Conservation (phyloP, 495 filamentous ascomycete genomes). For the Hyphodiscus hymeniophilus region DNA sequence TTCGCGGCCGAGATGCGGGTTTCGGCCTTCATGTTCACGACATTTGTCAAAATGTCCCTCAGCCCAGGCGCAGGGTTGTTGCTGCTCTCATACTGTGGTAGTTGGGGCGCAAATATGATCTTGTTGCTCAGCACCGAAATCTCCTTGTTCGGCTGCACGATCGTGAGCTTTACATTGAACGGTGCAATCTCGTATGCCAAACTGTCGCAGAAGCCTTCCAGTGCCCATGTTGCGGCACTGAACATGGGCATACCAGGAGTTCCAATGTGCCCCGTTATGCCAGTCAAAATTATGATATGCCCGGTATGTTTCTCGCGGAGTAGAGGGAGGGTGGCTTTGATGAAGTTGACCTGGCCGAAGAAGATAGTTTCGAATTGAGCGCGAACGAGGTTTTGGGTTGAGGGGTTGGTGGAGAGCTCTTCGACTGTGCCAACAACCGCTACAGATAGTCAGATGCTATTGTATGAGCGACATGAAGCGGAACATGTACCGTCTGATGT, state of each 20-base stretch:
- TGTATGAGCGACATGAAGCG: neutral
- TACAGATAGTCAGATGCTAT: slow-evolving; percentile 24
- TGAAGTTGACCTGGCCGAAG: slow-evolving; percentile 91
- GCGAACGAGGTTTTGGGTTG: slow-evolving; percentile 68
- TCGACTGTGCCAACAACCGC: slow-evolving; percentile 88
- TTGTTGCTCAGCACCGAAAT: slow-evolving; percentile 77
- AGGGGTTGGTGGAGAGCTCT: slow-evolving; percentile 66
- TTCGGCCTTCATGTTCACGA: slow-evolving; percentile 50
- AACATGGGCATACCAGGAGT: slow-evolving; percentile 88
- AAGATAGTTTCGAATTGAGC: slow-evolving; percentile 93
- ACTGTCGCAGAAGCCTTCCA: slow-evolving; percentile 97
- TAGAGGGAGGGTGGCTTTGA: slow-evolving; percentile 77
- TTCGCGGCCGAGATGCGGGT: slow-evolving; percentile 30
- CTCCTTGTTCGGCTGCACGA: slow-evolving; percentile 82
- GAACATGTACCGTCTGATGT: slow-evolving; percentile 62
- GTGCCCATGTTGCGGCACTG: slow-evolving; percentile 86
- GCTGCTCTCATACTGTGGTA: slow-evolving; percentile 63
- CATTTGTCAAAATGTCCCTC: slow-evolving; percentile 68
- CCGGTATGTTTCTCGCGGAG: slow-evolving; percentile 72
- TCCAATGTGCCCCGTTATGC: slow-evolving; percentile 85
- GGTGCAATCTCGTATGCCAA: slow-evolving; percentile 95
- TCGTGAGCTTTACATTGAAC: slow-evolving; percentile 93
- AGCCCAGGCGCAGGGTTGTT: slow-evolving; percentile 72
- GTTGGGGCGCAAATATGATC: slow-evolving; percentile 69
- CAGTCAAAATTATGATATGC: slow-evolving; percentile 84